These are phyloP conservation scores for Penicillium sp. DNA, from an alignment of 2,329 filamentous ascomycete genomes.

Conservation along the genomic window DNA sequence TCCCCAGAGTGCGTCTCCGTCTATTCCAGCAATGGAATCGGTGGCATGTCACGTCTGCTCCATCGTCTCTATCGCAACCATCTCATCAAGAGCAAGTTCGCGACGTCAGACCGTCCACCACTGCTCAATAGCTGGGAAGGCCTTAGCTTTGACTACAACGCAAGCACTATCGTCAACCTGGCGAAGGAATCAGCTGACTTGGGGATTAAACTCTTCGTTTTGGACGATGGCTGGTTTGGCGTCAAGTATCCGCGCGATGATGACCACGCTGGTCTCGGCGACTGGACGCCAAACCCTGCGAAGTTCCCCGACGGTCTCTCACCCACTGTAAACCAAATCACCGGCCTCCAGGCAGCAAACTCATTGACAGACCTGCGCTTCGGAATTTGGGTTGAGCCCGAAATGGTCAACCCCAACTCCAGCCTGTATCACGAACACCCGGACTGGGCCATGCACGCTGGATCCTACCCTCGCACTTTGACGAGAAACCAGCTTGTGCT, in stretches of 20 bases:
- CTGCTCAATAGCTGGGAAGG: constrained; percentile 66
- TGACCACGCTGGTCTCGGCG: constrained; percentile 57
- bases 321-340: constrained; percentile 51
- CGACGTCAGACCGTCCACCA: constrained; percentile 49
- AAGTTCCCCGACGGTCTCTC: constrained; percentile 57
- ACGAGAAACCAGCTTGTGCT: constrained; percentile 58
- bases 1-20: constrained; percentile 61
- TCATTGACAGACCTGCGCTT: constrained; percentile 52
- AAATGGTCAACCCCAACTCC: constrained; percentile 63
- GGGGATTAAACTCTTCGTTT: constrained; percentile 60
- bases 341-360: constrained; percentile 47
- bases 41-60: constrained; percentile 59
- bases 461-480: constrained; percentile 53
- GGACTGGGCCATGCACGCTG: constrained; percentile 60
- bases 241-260: constrained; percentile 56
- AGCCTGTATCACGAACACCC: constrained; percentile 58
- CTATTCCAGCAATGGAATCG: constrained; percentile 56
- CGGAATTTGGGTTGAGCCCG: constrained; percentile 64
- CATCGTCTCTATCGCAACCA: constrained; percentile 60
- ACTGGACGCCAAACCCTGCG: constrained; percentile 57
- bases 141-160: constrained; percentile 55
- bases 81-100: constrained; percentile 56
- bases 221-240: constrained; percentile 66
- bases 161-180: constrained; percentile 52
- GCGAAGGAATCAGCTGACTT: constrained; percentile 55